Evolutionary conservation across 2,329 filamentous ascomycete genomes (phyloP).

Genomic region (Fusarium domesticum): DNA sequence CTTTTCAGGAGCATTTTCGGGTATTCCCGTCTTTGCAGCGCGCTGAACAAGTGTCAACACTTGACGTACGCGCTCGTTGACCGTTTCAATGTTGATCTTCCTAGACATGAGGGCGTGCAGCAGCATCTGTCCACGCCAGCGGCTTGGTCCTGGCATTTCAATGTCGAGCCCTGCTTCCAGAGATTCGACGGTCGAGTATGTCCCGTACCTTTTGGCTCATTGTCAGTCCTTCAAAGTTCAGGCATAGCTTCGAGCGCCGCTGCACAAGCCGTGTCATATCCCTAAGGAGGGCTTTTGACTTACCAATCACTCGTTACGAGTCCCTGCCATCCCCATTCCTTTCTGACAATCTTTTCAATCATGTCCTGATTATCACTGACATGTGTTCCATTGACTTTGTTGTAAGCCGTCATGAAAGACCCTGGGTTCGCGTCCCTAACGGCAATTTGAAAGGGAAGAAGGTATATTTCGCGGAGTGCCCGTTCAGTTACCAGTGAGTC

Average conservation of each 20-base stretch:
- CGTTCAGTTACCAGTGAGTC: not conserved
- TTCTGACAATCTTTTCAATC: conserved; percentile 3
- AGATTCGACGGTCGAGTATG: conserved; percentile 2
- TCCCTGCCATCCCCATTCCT: not conserved
- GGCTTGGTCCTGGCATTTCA: conserved; percentile 1
- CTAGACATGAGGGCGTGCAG: not conserved
- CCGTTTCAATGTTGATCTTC: not conserved
- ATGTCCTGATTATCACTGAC: conserved; percentile 1
- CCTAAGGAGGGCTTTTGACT: not conserved
- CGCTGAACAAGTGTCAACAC: not conserved
- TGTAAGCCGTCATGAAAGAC: conserved; percentile 3
- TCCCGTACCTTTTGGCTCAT: not conserved
- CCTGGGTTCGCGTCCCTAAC: conserved; percentile 5
- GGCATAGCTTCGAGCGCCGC: no score
- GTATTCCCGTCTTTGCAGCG: not conserved
- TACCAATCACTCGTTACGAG: not conserved
- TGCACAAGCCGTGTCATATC: no score
- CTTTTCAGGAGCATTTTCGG: conserved; percentile 1
- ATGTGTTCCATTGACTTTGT: conserved; percentile 3
- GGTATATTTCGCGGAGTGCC: conserved; percentile 2
- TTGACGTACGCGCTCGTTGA: conserved; percentile 1
- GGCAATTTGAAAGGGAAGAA: conserved; percentile 1
- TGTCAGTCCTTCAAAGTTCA: not conserved
- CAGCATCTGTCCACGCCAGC: conserved; percentile 1
- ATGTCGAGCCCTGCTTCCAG: conserved; percentile 1